Conservation (phyloP, 2,329 filamentous ascomycete species). For the Ceratocystis eucalypticola region DNA sequence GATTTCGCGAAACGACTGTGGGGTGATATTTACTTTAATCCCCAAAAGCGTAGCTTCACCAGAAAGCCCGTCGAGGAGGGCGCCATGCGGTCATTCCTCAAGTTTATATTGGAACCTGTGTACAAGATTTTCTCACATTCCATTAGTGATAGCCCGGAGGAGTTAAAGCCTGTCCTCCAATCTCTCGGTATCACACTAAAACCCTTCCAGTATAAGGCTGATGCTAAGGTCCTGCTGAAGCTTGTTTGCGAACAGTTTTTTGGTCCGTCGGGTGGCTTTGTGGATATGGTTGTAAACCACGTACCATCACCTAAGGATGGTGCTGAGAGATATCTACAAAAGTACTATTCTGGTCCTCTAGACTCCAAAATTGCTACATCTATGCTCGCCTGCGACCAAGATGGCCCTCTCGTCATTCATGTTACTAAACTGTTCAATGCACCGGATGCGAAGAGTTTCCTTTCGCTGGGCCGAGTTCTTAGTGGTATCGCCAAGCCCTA, state of each 20-base stretch:
- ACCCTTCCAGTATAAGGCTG: conserved; percentile 79
- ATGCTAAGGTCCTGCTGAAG: conserved; percentile 78
- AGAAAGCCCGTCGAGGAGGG: conserved; percentile 70
- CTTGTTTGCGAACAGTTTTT: conserved; percentile 94
- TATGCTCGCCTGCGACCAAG: conserved; percentile 72
- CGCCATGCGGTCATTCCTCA: conserved; percentile 75
- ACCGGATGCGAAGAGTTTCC: conserved; percentile 77
- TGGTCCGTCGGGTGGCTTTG: conserved; percentile 74
- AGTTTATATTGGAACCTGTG: conserved; percentile 90
- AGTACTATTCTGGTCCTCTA: conserved; percentile 81
- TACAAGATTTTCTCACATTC: conserved; percentile 97
- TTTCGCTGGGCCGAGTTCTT: conserved; percentile 81
- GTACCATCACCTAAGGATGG: conserved; percentile 75
- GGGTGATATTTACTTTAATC: conserved; percentile 96
- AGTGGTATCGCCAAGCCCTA: conserved; percentile 79
- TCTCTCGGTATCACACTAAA: conserved; percentile 76
- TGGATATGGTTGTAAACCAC: conserved; percentile 88
- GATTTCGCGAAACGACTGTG: conserved; percentile 80
- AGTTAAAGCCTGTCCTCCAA: conserved; percentile 65
- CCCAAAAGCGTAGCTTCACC: conserved; percentile 77
- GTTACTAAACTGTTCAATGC: conserved; percentile 89
- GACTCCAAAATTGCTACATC: conserved; percentile 68
- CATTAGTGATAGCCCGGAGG: conserved; percentile 76
- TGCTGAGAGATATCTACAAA: conserved; percentile 61
- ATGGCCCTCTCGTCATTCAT: conserved; percentile 83